Conservation (phyloP, 495 filamentous ascomycete genomes). For the Sordaria brevicollis region DNA sequence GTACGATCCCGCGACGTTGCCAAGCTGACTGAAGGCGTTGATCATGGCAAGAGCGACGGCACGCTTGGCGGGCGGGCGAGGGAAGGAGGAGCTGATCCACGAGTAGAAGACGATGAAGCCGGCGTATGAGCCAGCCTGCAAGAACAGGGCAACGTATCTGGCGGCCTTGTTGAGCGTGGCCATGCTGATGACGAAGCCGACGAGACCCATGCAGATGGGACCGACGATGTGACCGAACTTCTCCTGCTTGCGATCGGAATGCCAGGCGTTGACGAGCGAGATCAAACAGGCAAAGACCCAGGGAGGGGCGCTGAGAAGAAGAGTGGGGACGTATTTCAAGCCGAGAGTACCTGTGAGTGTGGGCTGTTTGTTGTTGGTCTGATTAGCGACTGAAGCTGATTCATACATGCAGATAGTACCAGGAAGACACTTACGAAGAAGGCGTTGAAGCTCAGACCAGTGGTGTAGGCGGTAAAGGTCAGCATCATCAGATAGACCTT, state of each 20-base stretch:
- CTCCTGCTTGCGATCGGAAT: conserved; percentile 65
- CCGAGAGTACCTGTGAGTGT: conserved; percentile 67
- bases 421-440: conserved; percentile 37
- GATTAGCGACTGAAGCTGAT: conserved; percentile 30
- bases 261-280: conserved; percentile 61
- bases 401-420: conserved; percentile 40
- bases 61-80: conserved; percentile 67
- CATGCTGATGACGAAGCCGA: conserved; percentile 64
- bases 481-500: conserved; percentile 51
- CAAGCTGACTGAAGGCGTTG: conserved; percentile 65
- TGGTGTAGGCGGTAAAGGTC: conserved; percentile 30
- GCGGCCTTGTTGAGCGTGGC: conserved; percentile 53
- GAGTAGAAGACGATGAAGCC: conserved; percentile 65
- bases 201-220: conserved; percentile 56
- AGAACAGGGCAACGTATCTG: conserved; percentile 67
- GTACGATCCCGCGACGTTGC: conserved; percentile 64
- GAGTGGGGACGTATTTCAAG: conserved; percentile 54
- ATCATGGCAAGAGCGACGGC: conserved; percentile 68
- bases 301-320: conserved; percentile 66
- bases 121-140: conserved; percentile 49
- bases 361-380: conserved; percentile 61
- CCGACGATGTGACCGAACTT: conserved; percentile 61
- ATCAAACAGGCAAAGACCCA: conserved; percentile 60
- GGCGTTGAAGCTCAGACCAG: conserved; percentile 37
- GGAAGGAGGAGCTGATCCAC: conserved; percentile 67